Conservation (phyloP, 306 rosid genomes). For the Cucumis hystrix region DNA sequence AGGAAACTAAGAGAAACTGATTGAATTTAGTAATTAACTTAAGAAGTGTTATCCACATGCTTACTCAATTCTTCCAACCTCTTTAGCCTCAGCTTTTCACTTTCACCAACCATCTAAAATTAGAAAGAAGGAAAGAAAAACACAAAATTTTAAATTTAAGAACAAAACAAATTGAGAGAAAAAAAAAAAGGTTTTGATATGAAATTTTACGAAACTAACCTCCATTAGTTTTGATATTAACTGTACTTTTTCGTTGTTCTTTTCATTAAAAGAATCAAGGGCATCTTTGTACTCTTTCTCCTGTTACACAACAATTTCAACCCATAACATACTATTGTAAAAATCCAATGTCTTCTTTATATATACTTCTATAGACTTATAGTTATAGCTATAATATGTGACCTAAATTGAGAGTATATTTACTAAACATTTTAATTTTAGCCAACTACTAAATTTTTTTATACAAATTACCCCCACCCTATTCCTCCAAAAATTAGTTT, state of each 20-base stretch:
- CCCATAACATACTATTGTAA: too few species aligned
- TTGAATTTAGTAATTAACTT: background rate
- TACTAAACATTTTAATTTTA: too few species aligned
- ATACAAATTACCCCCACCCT: too few species aligned
- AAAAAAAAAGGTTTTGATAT: too few species aligned
- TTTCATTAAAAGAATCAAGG: slow-evolving; percentile 70
- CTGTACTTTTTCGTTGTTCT: slow-evolving; percentile 64
- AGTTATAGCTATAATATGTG: too few species aligned
- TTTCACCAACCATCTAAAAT: slow-evolving; percentile 6
- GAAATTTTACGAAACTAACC: slow-evolving; percentile 10
- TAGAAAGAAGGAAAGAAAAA: background rate
- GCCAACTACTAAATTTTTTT: too few species aligned
- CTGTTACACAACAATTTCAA: slow-evolving; percentile 18
- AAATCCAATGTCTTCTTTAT: too few species aligned
- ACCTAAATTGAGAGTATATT: too few species aligned
- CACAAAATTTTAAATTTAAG: background rate
- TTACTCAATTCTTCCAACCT: slow-evolving; percentile 12
- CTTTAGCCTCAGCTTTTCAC: slow-evolving; percentile 6
- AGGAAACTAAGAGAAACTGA: background rate
- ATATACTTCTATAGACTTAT: too few species aligned
- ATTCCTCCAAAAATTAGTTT: too few species aligned
- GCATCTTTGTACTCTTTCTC: slow-evolving; percentile 91
- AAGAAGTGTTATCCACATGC: slow-evolving; percentile 1
- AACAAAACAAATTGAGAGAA: background rate
- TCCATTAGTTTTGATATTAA: slow-evolving; percentile 36